Percentiles rank a stretch among this genome's conserved stretches.
Evolutionary conservation across 2,329 filamentous ascomycete genomes (phyloP).

Genomic region (Gyromitra esculenta): DNA sequence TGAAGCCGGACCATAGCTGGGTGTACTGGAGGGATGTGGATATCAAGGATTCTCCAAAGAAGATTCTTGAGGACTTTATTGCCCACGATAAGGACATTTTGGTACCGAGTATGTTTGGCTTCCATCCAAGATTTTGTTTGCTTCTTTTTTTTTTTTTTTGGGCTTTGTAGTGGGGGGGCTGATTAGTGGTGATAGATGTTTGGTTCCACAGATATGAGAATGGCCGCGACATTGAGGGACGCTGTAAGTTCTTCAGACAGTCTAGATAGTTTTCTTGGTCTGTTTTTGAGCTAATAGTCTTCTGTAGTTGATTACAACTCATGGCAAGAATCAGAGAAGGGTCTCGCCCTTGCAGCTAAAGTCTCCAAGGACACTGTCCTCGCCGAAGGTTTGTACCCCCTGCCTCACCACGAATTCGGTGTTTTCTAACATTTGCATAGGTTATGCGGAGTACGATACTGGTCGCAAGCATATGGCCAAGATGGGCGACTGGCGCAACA

Average conservation of each 20-base stretch:
- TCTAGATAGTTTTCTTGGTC: constrained; percentile 53
- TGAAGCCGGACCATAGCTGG: constrained; percentile 96
- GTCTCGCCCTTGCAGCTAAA: constrained; percentile 74
- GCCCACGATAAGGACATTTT: constrained; percentile 92
- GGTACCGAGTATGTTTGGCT: constrained; percentile 80
- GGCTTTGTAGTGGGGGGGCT: constrained; percentile 1
- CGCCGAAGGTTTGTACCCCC: constrained; percentile 75
- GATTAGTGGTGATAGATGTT: constrained; percentile 71
- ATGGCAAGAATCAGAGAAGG: constrained; percentile 93
- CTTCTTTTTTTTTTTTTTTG: neutral
- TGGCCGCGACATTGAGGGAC: constrained; percentile 86
- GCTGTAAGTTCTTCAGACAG: constrained; percentile 72
- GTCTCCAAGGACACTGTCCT: constrained; percentile 84
- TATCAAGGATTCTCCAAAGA: constrained; percentile 86
- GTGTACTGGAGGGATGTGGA: constrained; percentile 99
- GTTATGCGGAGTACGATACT: constrained; percentile 93
- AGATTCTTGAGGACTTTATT: constrained; percentile 93
- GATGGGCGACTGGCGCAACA: constrained; percentile 90
- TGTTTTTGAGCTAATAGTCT: constrained; percentile 18
- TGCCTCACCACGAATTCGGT: constrained; percentile 20
- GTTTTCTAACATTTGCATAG: constrained; percentile 62
- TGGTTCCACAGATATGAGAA: constrained; percentile 94
- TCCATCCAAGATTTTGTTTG: neutral
- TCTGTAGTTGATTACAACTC: constrained; percentile 93
- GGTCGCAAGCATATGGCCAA: constrained; percentile 87